phyloP scores from a whole-genome alignment of 169 alveolate species.

The Plasmodium relictum region DNA sequence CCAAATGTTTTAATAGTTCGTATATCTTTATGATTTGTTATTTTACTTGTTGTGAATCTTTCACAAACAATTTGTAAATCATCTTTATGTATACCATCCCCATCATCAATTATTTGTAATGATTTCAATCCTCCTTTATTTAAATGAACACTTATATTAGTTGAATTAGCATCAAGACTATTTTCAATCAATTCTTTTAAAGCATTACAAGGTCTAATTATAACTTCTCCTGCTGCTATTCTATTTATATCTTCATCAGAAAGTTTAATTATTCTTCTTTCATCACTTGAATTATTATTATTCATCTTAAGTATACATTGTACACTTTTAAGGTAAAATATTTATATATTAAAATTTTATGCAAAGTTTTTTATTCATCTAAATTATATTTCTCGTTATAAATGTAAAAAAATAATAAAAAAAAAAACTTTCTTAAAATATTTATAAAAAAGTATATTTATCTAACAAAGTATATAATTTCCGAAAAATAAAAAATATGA shows the following conservation, averaged over 20 bases:
- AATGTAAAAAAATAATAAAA: no score
- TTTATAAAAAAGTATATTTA: no score
- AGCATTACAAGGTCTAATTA: constrained; percentile 96
- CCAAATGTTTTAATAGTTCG: constrained; percentile 95
- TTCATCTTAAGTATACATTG: background rate
- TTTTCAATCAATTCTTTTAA: constrained; percentile 98
- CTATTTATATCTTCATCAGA: constrained; percentile 92
- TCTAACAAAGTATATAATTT: no score
- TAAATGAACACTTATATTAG: constrained; percentile 89
- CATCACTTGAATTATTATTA: background rate
- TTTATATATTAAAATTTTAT: no score
- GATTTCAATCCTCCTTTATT: constrained; percentile 94
- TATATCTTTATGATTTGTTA: constrained; percentile 90
- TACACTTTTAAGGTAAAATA: no score
- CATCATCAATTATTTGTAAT: constrained; percentile 96
- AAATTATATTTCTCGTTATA: no score
- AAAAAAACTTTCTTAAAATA: no score
- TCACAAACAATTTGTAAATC: constrained; percentile 96
- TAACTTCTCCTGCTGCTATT: constrained; percentile 99
- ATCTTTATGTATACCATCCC: constrained; percentile 94
- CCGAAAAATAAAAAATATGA: no score
- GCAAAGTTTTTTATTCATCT: no score
- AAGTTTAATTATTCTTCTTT: constrained; percentile 85
- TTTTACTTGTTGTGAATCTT: constrained; percentile 98
- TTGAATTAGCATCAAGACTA: constrained; percentile 97